Evolutionary conservation across 1,284 basidiomycete species (phyloP), one percentile per base, ranked within the genome.

Genomic region (Ceratobasidium sp.): DNA sequence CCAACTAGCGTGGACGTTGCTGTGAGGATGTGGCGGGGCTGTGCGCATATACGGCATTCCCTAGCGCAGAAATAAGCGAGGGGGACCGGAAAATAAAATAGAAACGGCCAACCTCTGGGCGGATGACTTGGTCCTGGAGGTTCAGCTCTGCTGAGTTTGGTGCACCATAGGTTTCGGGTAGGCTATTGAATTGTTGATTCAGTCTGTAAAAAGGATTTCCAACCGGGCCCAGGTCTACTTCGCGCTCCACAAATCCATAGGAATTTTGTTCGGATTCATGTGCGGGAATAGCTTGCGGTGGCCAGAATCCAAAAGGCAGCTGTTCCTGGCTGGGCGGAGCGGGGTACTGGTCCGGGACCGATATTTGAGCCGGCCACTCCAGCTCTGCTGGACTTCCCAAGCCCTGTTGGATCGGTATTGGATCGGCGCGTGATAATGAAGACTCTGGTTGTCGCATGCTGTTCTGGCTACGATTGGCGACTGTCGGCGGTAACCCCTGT

Each of bases 1-100:
- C 29, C 27, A 37, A 19, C 31, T 22, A n/a, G 19, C 19, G 34
- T 1, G 56, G 19, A 9, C n/a, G 19, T 59, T 39, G 31, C 34
- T 19, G 22, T 22, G 4, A 59, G 31, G 34, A 39, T 59, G 31
- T 39, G 56, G 34, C 37, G 56, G 31, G 22, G n/a, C 19, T 39
- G 19, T 11, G 37, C 34, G 34, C 56, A 59, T 59, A 59, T 59
- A 59, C n/a, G 56, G 7, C 22, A 14, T 59, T 16, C 39, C n/a
- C 56, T 59, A 19, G 14, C 9, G 56, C 16, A 7, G 34, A 14
- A 27, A 5, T 59, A 8, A 59, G 31, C 14, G 37, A 22, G 2
- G 37, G 11, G 39, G n/a, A 31, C n/a, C 31, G 37, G 11, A 39
- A n/a, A 59, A 8, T 22, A 5, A 39, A 5, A 16, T n/a, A n/a